Evolutionary conservation across 73 alveolate genomes (phyloP).

Genomic region (Paraurostyla sp.): DNA sequence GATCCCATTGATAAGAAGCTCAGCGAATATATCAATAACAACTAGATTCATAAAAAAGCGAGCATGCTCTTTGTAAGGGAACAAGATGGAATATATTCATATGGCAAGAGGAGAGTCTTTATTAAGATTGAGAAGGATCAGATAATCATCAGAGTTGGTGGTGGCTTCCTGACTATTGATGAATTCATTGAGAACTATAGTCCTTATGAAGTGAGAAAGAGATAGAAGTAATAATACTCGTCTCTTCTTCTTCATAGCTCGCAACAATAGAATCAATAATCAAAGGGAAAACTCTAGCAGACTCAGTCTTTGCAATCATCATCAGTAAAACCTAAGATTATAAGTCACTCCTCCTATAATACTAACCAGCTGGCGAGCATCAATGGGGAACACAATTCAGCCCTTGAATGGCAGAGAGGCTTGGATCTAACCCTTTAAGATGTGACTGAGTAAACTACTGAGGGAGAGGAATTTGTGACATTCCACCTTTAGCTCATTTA

Average conservation of each 20-base stretch:
- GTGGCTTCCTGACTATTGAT: slow-evolving; percentile 77
- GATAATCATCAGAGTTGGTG: slow-evolving; percentile 79
- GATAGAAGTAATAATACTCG: slow-evolving; percentile 17
- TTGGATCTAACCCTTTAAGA: too few species aligned
- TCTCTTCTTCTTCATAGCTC: background rate
- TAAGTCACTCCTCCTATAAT: slow-evolving; percentile 1
- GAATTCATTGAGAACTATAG: slow-evolving; percentile 75
- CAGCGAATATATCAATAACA: slow-evolving; percentile 76
- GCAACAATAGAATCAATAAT: background rate
- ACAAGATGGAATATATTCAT: slow-evolving; percentile 72
- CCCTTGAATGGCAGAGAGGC: too few species aligned
- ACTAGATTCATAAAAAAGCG: slow-evolving; percentile 53
- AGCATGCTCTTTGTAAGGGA: slow-evolving; percentile 79
- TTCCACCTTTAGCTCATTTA: too few species aligned
- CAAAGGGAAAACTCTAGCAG: background rate
- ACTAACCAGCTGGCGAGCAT: background rate
- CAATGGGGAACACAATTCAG: slow-evolving; percentile 44
- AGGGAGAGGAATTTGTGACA: too few species aligned
- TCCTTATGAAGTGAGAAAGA: slow-evolving; percentile 72
- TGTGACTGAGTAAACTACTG: too few species aligned
- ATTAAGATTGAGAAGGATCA: slow-evolving; percentile 78
- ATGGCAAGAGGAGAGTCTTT: slow-evolving; percentile 73
- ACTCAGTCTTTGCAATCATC: background rate
- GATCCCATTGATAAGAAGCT: slow-evolving; percentile 76
- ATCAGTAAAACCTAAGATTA: slow-evolving; percentile 3